phyloP scores from a whole-genome alignment of 331 rosid species.

The Acacia concinna region DNA sequence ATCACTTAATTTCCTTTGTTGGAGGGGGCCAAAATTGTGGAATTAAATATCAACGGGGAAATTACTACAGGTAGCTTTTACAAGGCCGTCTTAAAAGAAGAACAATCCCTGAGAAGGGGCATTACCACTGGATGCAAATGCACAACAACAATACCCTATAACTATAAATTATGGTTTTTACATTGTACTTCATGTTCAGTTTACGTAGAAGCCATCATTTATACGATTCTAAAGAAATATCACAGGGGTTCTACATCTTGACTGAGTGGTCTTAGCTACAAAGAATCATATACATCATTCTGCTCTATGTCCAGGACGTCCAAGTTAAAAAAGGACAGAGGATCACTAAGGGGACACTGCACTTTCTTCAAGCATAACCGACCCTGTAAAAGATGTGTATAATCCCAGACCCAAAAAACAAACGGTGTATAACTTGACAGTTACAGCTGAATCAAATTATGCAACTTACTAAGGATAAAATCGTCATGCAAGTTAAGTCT shows the following conservation, averaged over 20 bases:
- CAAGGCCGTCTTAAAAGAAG: background rate
- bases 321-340: background rate
- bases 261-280: background rate
- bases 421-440: background rate
- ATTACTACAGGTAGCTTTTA: background rate
- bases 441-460: background rate
- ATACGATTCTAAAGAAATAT: background rate
- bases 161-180: background rate
- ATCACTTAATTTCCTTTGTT: background rate
- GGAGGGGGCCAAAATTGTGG: background rate
- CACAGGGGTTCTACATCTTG: background rate
- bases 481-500: background rate
- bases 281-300: background rate
- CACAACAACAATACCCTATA: background rate
- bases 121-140: background rate
- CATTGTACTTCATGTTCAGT: background rate
- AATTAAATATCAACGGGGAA: background rate
- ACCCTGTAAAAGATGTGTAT: background rate
- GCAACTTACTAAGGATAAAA: background rate
- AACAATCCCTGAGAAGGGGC: background rate
- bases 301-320: background rate
- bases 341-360: background rate
- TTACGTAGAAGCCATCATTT: background rate
- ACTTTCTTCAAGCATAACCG: background rate
- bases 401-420: background rate